Evolutionary conservation across 2,329 filamentous ascomycete genomes (phyloP).

Genomic region (Sarocladiaceae sp.): DNA sequence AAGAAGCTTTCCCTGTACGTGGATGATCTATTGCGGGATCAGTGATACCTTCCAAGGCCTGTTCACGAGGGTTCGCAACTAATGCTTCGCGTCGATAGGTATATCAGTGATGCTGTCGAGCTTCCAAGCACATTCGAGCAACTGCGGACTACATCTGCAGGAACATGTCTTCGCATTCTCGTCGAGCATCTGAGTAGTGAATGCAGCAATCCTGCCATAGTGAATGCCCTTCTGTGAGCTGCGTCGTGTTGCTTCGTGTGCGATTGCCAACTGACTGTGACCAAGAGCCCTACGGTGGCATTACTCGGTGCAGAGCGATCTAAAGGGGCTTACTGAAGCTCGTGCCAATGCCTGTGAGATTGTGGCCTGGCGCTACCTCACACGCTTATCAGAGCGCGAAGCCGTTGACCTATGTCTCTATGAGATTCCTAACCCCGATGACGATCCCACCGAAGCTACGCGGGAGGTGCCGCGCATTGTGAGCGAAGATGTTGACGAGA

Average conservation of each 20-base stretch:
- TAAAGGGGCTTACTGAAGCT: slow-evolving; percentile 60
- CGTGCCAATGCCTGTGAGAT: slow-evolving; percentile 72
- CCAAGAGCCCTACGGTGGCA: slow-evolving; percentile 69
- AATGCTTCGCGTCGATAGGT: no score
- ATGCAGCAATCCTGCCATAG: slow-evolving; percentile 62
- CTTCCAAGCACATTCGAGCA: slow-evolving; percentile 68
- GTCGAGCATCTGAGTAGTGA: slow-evolving; percentile 57
- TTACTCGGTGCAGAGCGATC: slow-evolving; percentile 56
- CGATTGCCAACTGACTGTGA: background rate
- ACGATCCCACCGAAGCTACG: slow-evolving; percentile 15
- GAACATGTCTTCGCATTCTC: slow-evolving; percentile 49
- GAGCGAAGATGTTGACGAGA: slow-evolving; percentile 41
- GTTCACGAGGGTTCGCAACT: no score
- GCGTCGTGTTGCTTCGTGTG: background rate
- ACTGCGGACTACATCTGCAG: slow-evolving; percentile 59
- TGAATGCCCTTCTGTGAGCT: slow-evolving; percentile 67
- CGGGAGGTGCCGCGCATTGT: slow-evolving; percentile 11
- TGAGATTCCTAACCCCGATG: slow-evolving; percentile 51
- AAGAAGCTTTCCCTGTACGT: slow-evolving; percentile 52
- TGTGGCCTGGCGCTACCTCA: slow-evolving; percentile 72
- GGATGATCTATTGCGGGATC: background rate
- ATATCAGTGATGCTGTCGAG: slow-evolving; percentile 55
- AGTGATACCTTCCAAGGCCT: background rate
- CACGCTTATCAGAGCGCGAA: slow-evolving; percentile 63
- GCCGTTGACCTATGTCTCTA: slow-evolving; percentile 69